phyloP scores from a whole-genome alignment of 1,284 basidiomycete genomes.

The Phlebopus sp. region DNA sequence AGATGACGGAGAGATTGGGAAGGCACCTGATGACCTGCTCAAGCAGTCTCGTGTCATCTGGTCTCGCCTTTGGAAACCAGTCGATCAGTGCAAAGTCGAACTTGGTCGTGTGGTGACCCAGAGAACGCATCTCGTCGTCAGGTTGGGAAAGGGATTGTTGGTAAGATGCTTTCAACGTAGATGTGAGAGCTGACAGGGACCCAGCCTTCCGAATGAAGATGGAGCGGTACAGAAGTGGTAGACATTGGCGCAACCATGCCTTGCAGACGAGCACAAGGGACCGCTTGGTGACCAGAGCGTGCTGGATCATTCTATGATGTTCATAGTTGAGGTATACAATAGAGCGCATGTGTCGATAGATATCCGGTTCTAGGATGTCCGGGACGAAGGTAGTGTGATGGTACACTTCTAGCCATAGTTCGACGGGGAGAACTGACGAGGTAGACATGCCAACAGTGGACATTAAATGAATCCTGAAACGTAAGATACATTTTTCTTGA shows the following conservation, averaged over 20 bases:
- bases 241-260: constrained; percentile 26
- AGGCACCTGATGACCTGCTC: constrained; percentile 19
- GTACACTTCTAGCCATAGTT: constrained; percentile 31
- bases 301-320: constrained; percentile 6
- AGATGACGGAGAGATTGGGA: constrained; percentile 22
- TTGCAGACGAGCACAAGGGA: constrained; percentile 31
- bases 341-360: constrained; percentile 9
- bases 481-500: no score
- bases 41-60: constrained; percentile 2
- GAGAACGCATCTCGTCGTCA: constrained; percentile 1
- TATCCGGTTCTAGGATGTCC: constrained; percentile 14
- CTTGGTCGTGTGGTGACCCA: constrained; percentile 23
- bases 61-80: neutral
- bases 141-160: constrained; percentile 3
- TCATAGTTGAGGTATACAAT: neutral
- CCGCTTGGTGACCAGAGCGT: constrained; percentile 24
- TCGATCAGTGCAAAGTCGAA: constrained; percentile 24
- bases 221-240: constrained; percentile 26
- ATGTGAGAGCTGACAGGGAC: constrained; percentile 12
- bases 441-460: no score
- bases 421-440: constrained; percentile 21
- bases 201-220: constrained; percentile 17
- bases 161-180: neutral
- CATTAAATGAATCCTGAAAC: no score
- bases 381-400: constrained; percentile 26